Evolutionary conservation across 108 stramenopile species (phyloP), one percentile per base, ranked within the genome.

Genomic region (Nitzschia palea): DNA sequence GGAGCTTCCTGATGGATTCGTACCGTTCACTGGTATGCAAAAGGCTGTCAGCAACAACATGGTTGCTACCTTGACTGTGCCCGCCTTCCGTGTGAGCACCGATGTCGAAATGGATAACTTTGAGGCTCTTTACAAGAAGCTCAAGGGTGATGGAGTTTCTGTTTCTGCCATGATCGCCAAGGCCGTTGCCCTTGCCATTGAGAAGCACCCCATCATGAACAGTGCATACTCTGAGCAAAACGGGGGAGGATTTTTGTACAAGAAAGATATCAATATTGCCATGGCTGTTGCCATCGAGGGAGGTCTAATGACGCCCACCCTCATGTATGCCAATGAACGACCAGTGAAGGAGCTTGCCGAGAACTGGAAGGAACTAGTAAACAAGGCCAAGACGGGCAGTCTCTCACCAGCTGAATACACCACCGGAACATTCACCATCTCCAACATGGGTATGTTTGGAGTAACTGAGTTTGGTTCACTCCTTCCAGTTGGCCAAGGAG

Each of bases 401-500:
- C 78, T 94, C 29, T 73, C 87, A 22, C 96, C 97, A 22, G 96
- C 92, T 69, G 97, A 98, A 79, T 98, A 95, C 86, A 86, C 84
- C 52, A 81, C 94, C 0, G 97, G 98, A 17, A 98, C 98, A 8
- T 97, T 98, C 70, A 92, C 96, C 37, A 98, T 98, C 63, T 94
- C 95, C 48, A 98, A 98, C 82, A 93, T 98, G 74, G 98, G 98
- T 34, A 98, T 98, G 98, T 97, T 97, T 74, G 97, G 96, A 17
- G 97, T 98, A 1, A 83, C 93, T 30, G 74, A 91, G 57, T 98
- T 98, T 60, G 97, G 94, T 64, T 95, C 98, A 15, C 95, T 98
- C 68, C 94, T 98, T 37, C 97, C 98, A 26, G 70, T 76, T 2
- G 94, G 94, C 54, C 74, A 71, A 67, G 98, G 98, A 4, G 88